These are phyloP conservation scores for Hemisphaericaspora nanyangensis DNA, from an alignment of 805 yeast genomes.

Conservation along the genomic window DNA sequence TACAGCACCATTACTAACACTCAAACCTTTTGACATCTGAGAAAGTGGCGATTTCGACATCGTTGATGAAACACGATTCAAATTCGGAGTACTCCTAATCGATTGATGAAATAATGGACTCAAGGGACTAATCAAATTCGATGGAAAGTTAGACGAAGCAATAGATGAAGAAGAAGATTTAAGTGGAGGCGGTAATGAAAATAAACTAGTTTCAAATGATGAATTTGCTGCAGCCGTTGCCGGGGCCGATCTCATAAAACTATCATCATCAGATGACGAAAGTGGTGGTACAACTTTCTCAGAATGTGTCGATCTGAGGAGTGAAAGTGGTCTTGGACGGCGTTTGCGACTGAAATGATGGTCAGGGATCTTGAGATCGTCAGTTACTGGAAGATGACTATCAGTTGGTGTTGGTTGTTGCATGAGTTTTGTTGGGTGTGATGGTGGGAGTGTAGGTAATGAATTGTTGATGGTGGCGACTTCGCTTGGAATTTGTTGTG, in stretches of 20 bases:
- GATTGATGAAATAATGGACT: slow-evolving; percentile 39
- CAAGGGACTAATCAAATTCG: slow-evolving; percentile 34
- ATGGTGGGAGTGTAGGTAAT: too few species aligned
- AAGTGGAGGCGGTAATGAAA: slow-evolving; percentile 16
- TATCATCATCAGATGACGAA: slow-evolving; percentile 2
- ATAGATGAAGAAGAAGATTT: slow-evolving; percentile 11
- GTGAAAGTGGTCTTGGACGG: slow-evolving; percentile 37
- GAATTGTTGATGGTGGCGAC: background rate
- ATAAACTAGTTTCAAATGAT: background rate
- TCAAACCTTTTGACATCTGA: slow-evolving; percentile 2
- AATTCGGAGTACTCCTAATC: slow-evolving; percentile 20
- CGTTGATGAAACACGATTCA: slow-evolving; percentile 4
- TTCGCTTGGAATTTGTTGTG: background rate
- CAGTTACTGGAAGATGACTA: background rate
- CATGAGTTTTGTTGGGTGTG: slow-evolving; percentile 4
- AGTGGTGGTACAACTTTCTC: slow-evolving; percentile 6
- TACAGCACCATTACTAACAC: too few species aligned
- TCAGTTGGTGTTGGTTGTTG: background rate
- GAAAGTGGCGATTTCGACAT: slow-evolving; percentile 6
- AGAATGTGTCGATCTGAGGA: slow-evolving; percentile 28
- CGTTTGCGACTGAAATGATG: slow-evolving; percentile 34
- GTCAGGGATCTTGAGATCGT: slow-evolving; percentile 16
- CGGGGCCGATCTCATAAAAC: slow-evolving; percentile 8
- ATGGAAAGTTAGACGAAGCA: slow-evolving; percentile 17
- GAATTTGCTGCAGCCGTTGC: background rate